phyloP scores from a whole-genome alignment of 2,329 filamentous ascomycete genomes.

The Exserohilum turcica region DNA sequence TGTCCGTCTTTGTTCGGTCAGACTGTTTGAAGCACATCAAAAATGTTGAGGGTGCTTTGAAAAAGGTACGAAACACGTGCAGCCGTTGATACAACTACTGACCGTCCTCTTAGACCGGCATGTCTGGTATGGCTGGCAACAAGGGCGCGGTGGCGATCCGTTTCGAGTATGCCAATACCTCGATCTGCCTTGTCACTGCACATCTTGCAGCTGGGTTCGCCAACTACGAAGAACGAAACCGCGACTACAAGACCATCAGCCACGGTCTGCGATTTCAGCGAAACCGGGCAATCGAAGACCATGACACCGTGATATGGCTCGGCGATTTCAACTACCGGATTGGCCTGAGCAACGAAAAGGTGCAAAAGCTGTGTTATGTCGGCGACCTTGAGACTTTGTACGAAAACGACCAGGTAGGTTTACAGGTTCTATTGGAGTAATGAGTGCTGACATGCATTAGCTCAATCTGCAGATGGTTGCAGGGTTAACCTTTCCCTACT shows the following conservation, averaged over 20 bases:
- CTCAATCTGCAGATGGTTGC: constrained; percentile 96
- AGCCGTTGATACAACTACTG: constrained; percentile 6
- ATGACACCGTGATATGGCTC: constrained; percentile 86
- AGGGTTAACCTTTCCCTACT: constrained; percentile 85
- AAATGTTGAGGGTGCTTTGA: constrained; percentile 94
- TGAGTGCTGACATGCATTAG: constrained; percentile 52
- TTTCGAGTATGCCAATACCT: constrained; percentile 91
- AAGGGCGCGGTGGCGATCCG: constrained; percentile 97
- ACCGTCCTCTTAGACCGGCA: constrained; percentile 64
- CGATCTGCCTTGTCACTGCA: constrained; percentile 92
- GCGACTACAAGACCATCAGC: constrained; percentile 88
- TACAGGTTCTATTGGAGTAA: background rate
- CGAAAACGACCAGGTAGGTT: constrained; percentile 80
- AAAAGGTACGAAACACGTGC: constrained; percentile 64
- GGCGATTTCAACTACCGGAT: constrained; percentile 99
- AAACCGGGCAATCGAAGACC: constrained; percentile 88
- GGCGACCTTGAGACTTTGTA: constrained; percentile 79
- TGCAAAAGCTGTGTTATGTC: constrained; percentile 73
- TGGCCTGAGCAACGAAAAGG: constrained; percentile 77
- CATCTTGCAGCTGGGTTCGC: constrained; percentile 95
- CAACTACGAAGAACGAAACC: constrained; percentile 95
- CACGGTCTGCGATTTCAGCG: constrained; percentile 87
- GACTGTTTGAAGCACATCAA: constrained; percentile 82
- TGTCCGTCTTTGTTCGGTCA: constrained; percentile 87
- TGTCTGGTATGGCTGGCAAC: constrained; percentile 97